These are phyloP conservation scores for Clarkia xantiana DNA, from an alignment of 345 rosid genomes.

Conservation along the genomic window DNA sequence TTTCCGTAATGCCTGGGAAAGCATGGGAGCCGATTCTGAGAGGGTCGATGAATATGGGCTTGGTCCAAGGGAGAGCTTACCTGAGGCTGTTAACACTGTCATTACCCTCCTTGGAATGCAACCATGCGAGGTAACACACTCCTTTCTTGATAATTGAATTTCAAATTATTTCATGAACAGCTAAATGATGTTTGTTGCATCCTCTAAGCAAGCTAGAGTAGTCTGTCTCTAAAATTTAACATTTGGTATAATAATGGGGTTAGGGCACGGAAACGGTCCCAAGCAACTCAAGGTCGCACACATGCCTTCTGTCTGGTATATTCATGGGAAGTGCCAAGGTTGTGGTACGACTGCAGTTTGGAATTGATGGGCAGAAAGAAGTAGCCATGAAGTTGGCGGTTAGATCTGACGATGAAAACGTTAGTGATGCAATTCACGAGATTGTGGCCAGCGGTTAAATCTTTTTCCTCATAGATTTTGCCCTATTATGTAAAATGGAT, in stretches of 20 bases:
- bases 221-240: too few relatives aligned
- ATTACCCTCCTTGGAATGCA: conserved; percentile 94
- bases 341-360: conserved; percentile 68
- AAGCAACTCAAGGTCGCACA: conserved; percentile 85
- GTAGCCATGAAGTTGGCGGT: conserved; percentile 84
- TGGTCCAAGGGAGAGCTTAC: conserved; percentile 79
- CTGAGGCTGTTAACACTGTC: conserved; percentile 76
- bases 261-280: conserved; percentile 80
- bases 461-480: too few relatives aligned
- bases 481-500: too few relatives aligned
- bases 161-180: too few relatives aligned
- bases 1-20: conserved; percentile 97
- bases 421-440: conserved; percentile 78
- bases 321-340: conserved; percentile 71
- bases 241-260: too few relatives aligned
- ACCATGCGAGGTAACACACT: conserved; percentile 66
- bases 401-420: conserved; percentile 62
- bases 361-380: conserved; percentile 65
- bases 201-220: too few relatives aligned
- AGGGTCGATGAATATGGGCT: conserved; percentile 90
- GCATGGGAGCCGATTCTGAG: conserved; percentile 59
- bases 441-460: conserved; percentile 66
- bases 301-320: conserved; percentile 76
- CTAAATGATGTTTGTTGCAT: too few relatives aligned
- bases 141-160: too few relatives aligned